Conservation (phyloP, 2,329 filamentous ascomycete genomes). For the Lecanicillium sp. region DNA sequence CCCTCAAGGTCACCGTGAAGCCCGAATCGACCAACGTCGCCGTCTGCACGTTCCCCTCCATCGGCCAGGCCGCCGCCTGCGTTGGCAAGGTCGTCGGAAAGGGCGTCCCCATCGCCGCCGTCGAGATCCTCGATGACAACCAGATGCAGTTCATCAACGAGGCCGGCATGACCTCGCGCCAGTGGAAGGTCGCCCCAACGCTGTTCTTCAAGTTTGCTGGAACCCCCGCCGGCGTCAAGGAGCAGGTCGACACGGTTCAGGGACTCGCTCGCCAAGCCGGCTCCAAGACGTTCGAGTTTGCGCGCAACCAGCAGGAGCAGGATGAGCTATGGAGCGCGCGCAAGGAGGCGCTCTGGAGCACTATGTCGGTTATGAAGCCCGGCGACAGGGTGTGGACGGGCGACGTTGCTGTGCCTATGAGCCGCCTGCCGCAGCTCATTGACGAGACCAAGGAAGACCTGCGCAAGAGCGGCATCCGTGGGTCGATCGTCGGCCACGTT, state of each 20-base stretch:
- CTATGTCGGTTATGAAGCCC: conserved; percentile 59
- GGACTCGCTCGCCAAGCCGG: conserved; percentile 55
- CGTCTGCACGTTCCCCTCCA: conserved; percentile 52
- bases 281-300: conserved; percentile 71
- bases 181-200: conserved; percentile 68
- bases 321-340: conserved; percentile 75
- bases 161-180: conserved; percentile 58
- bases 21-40: conserved; percentile 77
- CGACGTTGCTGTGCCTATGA: conserved; percentile 80
- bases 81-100: conserved; percentile 73
- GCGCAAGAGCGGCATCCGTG: conserved; percentile 36
- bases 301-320: conserved; percentile 61
- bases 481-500: conserved; percentile 62
- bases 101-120: conserved; percentile 80
- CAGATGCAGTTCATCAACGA: conserved; percentile 71
- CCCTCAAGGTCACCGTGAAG: conserved; percentile 76
- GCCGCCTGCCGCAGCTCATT: conserved; percentile 65
- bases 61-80: conserved; percentile 71
- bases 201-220: conserved; percentile 82
- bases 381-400: conserved; percentile 79
- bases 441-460: conserved; percentile 58
- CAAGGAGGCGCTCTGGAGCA: conserved; percentile 79
- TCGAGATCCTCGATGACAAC: conserved; percentile 87
- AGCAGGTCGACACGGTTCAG: conserved; percentile 67
- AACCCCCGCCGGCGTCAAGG: conserved; percentile 64